Conservation (phyloP, 306 rosid genomes). For the Vachellia collinsii region DNA sequence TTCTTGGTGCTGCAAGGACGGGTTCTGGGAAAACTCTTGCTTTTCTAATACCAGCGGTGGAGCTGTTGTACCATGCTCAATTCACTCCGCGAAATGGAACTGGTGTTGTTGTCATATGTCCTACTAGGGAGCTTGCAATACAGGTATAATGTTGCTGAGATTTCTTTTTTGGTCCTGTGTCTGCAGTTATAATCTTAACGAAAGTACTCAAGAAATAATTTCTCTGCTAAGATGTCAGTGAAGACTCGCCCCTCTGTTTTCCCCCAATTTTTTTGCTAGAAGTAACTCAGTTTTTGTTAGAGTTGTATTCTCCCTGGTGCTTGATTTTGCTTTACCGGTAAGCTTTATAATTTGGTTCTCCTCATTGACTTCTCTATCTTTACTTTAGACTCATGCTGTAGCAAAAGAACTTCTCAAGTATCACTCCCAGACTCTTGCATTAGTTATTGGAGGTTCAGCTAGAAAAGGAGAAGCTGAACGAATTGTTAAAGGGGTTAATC, state of each 20-base stretch:
- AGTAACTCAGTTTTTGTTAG: neutral
- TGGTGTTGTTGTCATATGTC: slow-evolving; percentile 87
- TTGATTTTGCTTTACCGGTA: neutral
- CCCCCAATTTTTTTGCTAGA: neutral
- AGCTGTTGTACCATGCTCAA: slow-evolving; percentile 56
- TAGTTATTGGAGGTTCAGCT: slow-evolving; percentile 87
- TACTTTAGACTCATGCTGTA: slow-evolving; percentile 80
- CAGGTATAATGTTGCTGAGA: slow-evolving; percentile 56
- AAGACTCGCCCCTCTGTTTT: too few species aligned
- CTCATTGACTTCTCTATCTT: slow-evolving; percentile 24
- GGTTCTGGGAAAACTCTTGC: slow-evolving; percentile 98
- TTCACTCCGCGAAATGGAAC: slow-evolving; percentile 80
- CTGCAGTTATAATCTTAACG: neutral
- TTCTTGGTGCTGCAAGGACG: slow-evolving; percentile 97
- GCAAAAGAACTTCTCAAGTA: slow-evolving; percentile 87
- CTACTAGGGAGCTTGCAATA: slow-evolving; percentile 94
- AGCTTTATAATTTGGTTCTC: neutral
- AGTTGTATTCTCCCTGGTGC: neutral
- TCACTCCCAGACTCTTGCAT: slow-evolving; percentile 88
- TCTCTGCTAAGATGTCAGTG: neutral
- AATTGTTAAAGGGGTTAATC: slow-evolving; percentile 77
- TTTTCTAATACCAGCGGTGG: slow-evolving; percentile 87
- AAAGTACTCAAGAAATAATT: neutral
- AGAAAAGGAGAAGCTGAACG: slow-evolving; percentile 92
- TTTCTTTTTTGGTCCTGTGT: neutral